A percentile compares a stretch with the other conserved stretches of the same genome.
These are phyloP conservation scores for Hygrophorus russula DNA, from an alignment of 768 basidiomycete species.

Conservation along the genomic window DNA sequence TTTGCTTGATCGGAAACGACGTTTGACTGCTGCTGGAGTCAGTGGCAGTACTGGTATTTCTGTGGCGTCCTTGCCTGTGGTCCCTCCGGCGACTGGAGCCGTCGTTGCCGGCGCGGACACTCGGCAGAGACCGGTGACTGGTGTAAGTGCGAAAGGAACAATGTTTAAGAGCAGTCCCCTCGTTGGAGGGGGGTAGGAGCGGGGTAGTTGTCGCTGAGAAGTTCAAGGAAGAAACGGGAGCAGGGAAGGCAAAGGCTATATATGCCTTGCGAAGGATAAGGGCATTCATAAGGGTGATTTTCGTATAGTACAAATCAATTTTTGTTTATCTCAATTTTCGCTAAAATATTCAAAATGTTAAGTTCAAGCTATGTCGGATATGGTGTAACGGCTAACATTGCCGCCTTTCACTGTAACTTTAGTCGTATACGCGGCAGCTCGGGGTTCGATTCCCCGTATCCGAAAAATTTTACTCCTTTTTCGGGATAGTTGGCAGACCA, in stretches of 20 bases:
- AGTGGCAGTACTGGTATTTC: constrained; percentile 2
- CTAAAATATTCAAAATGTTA: too few relatives aligned
- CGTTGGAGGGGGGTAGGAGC: constrained; percentile 28
- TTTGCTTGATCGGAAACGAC: constrained; percentile 53
- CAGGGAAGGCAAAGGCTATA: not conserved
- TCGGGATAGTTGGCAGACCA: too few relatives aligned
- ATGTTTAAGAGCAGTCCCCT: constrained; percentile 72
- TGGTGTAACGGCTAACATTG: constrained; percentile 9
- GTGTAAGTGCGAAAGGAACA: constrained; percentile 30
- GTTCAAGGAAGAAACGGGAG: constrained; percentile 24
- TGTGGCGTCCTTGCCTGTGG: not conserved
- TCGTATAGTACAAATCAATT: too few relatives aligned
- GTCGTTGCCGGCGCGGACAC: not conserved
- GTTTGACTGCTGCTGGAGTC: constrained; percentile 19
- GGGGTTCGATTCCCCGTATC: constrained; percentile 30
- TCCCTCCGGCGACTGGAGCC: not conserved
- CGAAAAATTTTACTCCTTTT: constrained; percentile 9
- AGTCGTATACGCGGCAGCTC: constrained; percentile 22
- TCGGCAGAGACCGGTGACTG: not conserved
- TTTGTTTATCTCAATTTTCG: too few relatives aligned
- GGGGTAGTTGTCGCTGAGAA: constrained; percentile 41
- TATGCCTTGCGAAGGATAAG: not conserved
- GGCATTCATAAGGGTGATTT: not conserved
- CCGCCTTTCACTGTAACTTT: constrained; percentile 5
- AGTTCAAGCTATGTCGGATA: constrained; percentile 1